These are phyloP conservation scores for Ophiostoma angusticollis DNA, from an alignment of 2,329 filamentous ascomycete species.

Conservation along the genomic window DNA sequence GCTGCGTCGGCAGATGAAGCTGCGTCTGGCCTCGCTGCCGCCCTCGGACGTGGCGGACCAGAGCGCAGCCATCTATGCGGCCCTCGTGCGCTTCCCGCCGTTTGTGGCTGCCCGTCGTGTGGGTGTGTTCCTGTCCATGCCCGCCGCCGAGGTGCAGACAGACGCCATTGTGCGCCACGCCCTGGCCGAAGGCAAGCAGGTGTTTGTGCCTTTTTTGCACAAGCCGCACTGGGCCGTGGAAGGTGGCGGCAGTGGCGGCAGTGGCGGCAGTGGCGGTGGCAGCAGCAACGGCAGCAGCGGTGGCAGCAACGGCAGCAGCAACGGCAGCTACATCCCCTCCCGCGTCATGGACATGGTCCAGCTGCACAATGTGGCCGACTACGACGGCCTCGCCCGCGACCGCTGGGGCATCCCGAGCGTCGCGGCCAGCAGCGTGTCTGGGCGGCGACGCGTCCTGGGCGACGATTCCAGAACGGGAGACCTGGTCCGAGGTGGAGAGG, in stretches of 20 bases:
- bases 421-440: constrained; percentile 47
- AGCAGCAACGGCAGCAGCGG: too few species aligned
- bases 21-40: constrained; percentile 46
- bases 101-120: constrained; percentile 65
- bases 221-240: constrained; percentile 31
- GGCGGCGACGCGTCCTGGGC: constrained; percentile 62
- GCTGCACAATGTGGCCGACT: constrained; percentile 61
- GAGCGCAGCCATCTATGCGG: constrained; percentile 53
- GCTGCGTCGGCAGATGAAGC: constrained; percentile 57
- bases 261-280: too few species aligned
- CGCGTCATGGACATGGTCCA: constrained; percentile 91
- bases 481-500: too few species aligned
- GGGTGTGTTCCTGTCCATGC: constrained; percentile 91
- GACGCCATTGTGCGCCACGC: constrained; percentile 71
- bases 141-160: constrained; percentile 73
- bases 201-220: constrained; percentile 87
- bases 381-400: constrained; percentile 62
- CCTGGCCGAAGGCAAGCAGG: constrained; percentile 61
- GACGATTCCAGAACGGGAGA: too few species aligned
- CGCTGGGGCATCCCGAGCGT: constrained; percentile 94
- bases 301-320: too few species aligned
- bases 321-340: constrained; percentile 43
- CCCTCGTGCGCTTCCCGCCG: constrained; percentile 53
- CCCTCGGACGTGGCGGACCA: constrained; percentile 52
- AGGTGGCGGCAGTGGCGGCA: too few species aligned